Base-by-base conservation (phyloP, 345 rosid genomes). In the Carallia pectinifolia region DNA sequence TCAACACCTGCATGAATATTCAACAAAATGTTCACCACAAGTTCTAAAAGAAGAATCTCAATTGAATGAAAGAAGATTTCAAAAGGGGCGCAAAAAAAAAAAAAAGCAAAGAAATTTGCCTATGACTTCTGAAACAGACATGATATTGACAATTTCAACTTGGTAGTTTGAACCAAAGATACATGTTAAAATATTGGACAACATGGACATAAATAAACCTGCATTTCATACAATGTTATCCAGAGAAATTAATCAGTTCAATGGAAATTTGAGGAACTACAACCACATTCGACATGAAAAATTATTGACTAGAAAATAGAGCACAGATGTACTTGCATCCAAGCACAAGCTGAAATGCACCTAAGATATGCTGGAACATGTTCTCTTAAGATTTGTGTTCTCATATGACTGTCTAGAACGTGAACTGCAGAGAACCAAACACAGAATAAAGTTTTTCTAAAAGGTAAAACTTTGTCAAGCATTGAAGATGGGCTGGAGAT, bases 1-100 rank as follows among this genome's bases (percentile, higher is more conserved):
- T 95, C 99, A 37, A 88, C 47, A 78, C 99, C 99, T 92, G 88
- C 76, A 82, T 39, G 64, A 59, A 72, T 63, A 63, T 48, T 27
- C 53, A n/a, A 34, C 27, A 67, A 50, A 7, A 70, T 68, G 72
- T 36, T 23, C 39, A 58, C 47, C 39, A 58, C 47, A 6, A 33
- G 34, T 33, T 33, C 34, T 33, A 4, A 2, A 1, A 33, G 34
- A 33, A 4, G 2, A 33, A 33, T 1, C 34, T 33, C 34, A 33
- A 33, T 33, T 33, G 34, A 33, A 33, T 1, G 50, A 56, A 27
- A 7, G 15, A 27, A 23, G 29, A 56, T 56, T 56, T 33, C 34
- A 33, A 33, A 33, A 33, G 23, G 23, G 23, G 23, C 34, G 4
- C 2, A 33, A 33, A 33, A 33, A 33, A 30, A 27, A 27, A 13